Evolutionary conservation across 2,329 filamentous ascomycete genomes (phyloP), one percentile per base, ranked within the genome.

Genomic region (Penicillium brasilianum): DNA sequence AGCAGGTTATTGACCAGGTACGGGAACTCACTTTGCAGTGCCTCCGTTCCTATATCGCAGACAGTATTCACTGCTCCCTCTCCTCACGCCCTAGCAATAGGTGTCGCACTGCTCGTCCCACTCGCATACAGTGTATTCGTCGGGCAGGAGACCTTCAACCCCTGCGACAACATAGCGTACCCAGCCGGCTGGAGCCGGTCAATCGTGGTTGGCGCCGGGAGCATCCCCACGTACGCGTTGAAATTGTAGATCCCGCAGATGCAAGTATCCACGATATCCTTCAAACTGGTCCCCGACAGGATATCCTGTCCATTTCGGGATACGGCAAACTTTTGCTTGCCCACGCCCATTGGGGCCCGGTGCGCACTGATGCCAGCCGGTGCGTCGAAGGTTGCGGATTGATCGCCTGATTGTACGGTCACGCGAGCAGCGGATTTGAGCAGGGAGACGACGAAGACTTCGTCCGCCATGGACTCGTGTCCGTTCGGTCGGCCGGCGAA

Each of bases 241-340:
- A 82, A 86, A 72, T 86, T 86, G 76, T 85, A 85, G 52, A 85
- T 75, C 3, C 84, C 72, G 46, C 70, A 85, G 18, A 79, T 71
- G 66, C 84, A 87, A 16, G 73, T 73, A 44, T 81, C 73, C 1
- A 77, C 74, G 39, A 87, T 80, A 41, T 85, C 78, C 72, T 82
- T 83, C n/a, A 81, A 69, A 10, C 83, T 82, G 0, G 79, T 81
- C 7, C 77, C 82, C 13, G 76, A 76, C 4, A 86, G 62, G 4
- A 84, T 76, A 0, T 72, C 77, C 41, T 75, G 57, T 0, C 74
- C 76, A 34, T 75, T 73, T 4, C 84, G 78, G 3, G 71, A 71
- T 5, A 86, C 75, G 1, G 74, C 72, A 57, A 86, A 86, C 20
- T 68, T 76, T 67, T 84, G 82, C 52, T 74, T 63, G 3, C 83